Evolutionary conservation across 2,329 filamentous ascomycete genomes (phyloP).

Genomic region (Fusarium verrucosum): DNA sequence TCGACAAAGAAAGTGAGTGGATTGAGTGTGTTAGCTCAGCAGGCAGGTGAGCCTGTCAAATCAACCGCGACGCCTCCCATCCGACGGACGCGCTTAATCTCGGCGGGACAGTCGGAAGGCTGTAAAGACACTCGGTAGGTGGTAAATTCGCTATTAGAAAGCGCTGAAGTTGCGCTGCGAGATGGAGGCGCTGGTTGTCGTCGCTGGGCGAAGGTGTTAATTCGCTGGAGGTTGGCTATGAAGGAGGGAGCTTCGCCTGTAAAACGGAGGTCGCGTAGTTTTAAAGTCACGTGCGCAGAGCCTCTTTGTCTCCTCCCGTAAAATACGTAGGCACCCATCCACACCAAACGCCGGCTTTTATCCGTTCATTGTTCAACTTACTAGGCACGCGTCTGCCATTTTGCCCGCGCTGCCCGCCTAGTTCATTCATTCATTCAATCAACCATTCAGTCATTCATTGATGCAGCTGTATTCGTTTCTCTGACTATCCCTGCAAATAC

Average conservation of each 20-base stretch:
- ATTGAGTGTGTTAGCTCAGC: constrained; percentile 48
- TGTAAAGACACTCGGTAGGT: constrained; percentile 8
- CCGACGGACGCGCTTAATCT: constrained; percentile 52
- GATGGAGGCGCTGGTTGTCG: constrained; percentile 40
- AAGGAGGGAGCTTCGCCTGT: constrained; percentile 46
- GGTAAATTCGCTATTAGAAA: constrained; percentile 9
- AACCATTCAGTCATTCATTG: constrained; percentile 1
- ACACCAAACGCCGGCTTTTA: constrained; percentile 40
- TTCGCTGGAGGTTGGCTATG: constrained; percentile 41
- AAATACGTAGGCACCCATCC: neutral
- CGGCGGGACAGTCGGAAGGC: constrained; percentile 27
- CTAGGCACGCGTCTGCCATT: constrained; percentile 34
- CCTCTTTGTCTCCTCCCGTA: constrained; percentile 13
- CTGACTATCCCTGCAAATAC: neutral
- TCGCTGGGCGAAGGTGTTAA: constrained; percentile 40
- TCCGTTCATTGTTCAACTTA: constrained; percentile 30
- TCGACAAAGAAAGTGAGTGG: constrained; percentile 19
- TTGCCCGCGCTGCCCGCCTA: constrained; percentile 27
- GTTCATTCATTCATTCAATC: constrained; percentile 4
- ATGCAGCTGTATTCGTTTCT: neutral
- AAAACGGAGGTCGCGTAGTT: constrained; percentile 51
- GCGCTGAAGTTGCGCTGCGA: constrained; percentile 26
- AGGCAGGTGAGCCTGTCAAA: constrained; percentile 62
- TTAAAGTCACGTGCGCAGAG: constrained; percentile 55
- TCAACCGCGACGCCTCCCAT: constrained; percentile 58